Evolutionary conservation across 352 stramenopile genomes (phyloP), one percentile per base, ranked within the genome.

Genomic region (Phytopythium ostracodes): DNA sequence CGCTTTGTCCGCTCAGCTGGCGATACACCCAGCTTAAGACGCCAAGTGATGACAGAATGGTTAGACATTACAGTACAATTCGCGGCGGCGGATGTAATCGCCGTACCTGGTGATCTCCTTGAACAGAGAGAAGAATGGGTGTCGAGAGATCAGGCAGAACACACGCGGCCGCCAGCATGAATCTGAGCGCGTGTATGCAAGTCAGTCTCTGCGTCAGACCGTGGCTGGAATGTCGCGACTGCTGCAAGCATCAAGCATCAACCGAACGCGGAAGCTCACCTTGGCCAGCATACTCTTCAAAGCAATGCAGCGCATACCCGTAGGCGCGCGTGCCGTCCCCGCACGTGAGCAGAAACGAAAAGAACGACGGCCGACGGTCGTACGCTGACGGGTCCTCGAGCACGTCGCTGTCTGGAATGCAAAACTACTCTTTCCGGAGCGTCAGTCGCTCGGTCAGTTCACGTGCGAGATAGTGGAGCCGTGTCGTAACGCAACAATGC

Each of bases 91-190:
- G 17, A 18, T 17, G 14, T 29, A 27, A 14, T 15, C 27, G 14
- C n/a, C 31, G 54, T 72, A 89, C 79, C 74, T 88, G 51, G 90
- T 68, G 59, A 91, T 62, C 46, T 90, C 77, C 47, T 90, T 91
- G 56, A 92, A 91, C 11, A 94, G 74, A 53, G 81, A 89, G 64
- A 94, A 90, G 64, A 91, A 89, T 17, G 85, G 77, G 62, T 91
- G 81, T 51, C 90, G 81, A 43, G 85, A 94, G 62, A 94, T 87
- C 22, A 94, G 49, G 43, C 85, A 94, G 44, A 89, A 70, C 8
- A 91, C 85, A 20, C 73, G 76, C 58, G 82, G 79, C 11, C 68
- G 75, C 80, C 77, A 88, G 31, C 56, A 35, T 20, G 68, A 58
- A n/a, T 12, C 47, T 74, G n/a, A 35, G 27, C 15, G 25, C 8